Evolutionary conservation across 352 stramenopile genomes (phyloP), one percentile per base, ranked within the genome.

Genomic region (Pythium aristosporum): DNA sequence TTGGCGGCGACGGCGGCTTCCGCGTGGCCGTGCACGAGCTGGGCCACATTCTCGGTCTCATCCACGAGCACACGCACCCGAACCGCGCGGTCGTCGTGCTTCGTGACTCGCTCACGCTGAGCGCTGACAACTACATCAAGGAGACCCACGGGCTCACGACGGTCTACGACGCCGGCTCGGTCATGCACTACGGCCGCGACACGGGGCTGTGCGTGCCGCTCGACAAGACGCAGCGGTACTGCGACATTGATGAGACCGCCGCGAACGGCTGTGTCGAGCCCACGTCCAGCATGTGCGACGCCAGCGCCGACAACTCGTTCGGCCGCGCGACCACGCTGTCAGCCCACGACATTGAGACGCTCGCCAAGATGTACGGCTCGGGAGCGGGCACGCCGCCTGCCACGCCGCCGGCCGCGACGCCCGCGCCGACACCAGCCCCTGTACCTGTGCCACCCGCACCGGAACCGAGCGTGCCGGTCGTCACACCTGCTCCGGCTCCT

Each of bases 71-170:
- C 57, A 80, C 75, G 57, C 75, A 83, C 56, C 73, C 73, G 32
- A 64, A 72, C 36, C 75, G 75, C n/a, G 61, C 74, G 18, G 70
- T 83, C 28, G 68, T 83, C 20, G 70, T 83, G 39, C 55, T 83
- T 23, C 75, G 72, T n/a, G 63, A 62, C 37, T 61, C 68, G 36
- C 63, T 83, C 43, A 83, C 73, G 18, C 70, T 83, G 36, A 77
- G 69, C n/a, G 58, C 72, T 10, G 74, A 83, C 62, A 83, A 83
- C 71, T 83, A 83, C 65, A 68, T 79, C 59, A 75, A 77, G 50
- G 69, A 78, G 37, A 58, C 39, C 28, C 50, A 43, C 18, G 73
- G 60, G 3, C 48, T 64, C 34, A 73, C 57, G 39, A 75, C 74
- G 1, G 2, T 57, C 39, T 80, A 83, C 61, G 72, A 80, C 57